Evolutionary conservation across 208 protist species (phyloP), one percentile per base, ranked within the genome.

Genomic region (Trypanosoma vivax): DNA sequence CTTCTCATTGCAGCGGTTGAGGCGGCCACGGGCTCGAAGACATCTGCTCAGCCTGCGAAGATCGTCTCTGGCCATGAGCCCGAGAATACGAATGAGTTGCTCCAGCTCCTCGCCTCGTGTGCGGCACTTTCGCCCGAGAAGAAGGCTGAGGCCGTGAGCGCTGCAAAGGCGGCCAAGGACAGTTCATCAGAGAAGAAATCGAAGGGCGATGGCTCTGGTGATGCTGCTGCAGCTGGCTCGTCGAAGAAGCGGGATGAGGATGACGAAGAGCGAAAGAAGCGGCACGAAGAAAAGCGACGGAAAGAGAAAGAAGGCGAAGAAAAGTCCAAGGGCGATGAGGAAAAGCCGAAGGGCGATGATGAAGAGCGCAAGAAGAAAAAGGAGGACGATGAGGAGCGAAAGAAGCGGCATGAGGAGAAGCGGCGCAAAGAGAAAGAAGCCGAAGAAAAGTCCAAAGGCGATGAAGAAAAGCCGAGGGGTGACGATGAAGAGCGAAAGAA

Each of bases 11-110:
- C 72, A 0, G 82, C 60, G 11, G 72, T 96, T 2, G 79, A 89
- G 60, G 79, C 83, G 2, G 87, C 68, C 3, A 94, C 80, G n/a
- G 80, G 83, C 9, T 45, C 55, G 41, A 76, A 73, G 21, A 59
- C 67, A 39, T 30, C 51, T n/a, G 79, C 77, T 13, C 73, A 80
- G n/a, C 76, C 85, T 10, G 45, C 63, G 16, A 93, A 94, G 56
- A 93, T 96, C 43, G 81, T 92, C 0, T 71, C 86, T 2, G 90
- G 87, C 19, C 70, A 82, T 14, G 85, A 96, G 51, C 64, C 87
- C 2, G 87, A 96, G 50, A 70, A 85, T 38, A 94, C 90, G 16
- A 96, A 96, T 38, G 66, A 75, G 45, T 35, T 94, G 40, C 66
- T 96, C n/a, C 88, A 89, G 71, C 60, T 77, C 21, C 74, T 96